phyloP scores from a whole-genome alignment of 2,329 filamentous ascomycete species.

The Teratosphaeria epicoccoides region DNA sequence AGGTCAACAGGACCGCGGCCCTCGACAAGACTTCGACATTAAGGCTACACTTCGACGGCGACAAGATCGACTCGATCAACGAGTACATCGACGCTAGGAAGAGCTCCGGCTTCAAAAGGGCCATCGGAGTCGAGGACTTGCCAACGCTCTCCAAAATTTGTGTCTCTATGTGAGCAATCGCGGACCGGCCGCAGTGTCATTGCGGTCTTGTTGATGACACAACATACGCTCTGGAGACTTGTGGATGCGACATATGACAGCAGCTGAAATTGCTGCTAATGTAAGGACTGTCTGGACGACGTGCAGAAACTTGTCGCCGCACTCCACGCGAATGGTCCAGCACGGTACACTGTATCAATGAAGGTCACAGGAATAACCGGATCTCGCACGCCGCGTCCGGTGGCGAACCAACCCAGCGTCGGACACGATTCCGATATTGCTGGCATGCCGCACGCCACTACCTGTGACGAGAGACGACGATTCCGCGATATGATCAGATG shows the following conservation, averaged over 20 bases:
- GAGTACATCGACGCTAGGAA: slow-evolving; percentile 7
- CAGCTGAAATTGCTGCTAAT: neutral
- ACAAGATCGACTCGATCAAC: slow-evolving; percentile 7
- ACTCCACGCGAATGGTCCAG: neutral
- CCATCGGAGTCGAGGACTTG: slow-evolving; percentile 4
- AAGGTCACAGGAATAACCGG: neutral
- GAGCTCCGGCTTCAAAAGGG: slow-evolving; percentile 8
- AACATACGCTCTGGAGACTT: neutral
- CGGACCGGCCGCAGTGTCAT: neutral
- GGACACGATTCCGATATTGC: neutral
- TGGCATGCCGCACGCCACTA: no score
- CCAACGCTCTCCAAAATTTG: neutral
- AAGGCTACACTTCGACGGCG: slow-evolving; percentile 5
- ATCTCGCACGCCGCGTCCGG: neutral
- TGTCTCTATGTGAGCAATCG: neutral
- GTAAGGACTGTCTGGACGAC: neutral
- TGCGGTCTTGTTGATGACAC: neutral
- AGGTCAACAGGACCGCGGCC: slow-evolving; percentile 6
- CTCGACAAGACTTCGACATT: slow-evolving; percentile 8
- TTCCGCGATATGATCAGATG: no score
- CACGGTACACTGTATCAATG: neutral
- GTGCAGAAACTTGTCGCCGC: neutral
- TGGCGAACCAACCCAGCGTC: neutral
- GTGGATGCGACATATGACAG: neutral
- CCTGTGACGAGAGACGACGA: no score